These are phyloP conservation scores for Wilhelminamyces savonicus DNA, from an alignment of 805 yeast species.

Conservation along the genomic window DNA sequence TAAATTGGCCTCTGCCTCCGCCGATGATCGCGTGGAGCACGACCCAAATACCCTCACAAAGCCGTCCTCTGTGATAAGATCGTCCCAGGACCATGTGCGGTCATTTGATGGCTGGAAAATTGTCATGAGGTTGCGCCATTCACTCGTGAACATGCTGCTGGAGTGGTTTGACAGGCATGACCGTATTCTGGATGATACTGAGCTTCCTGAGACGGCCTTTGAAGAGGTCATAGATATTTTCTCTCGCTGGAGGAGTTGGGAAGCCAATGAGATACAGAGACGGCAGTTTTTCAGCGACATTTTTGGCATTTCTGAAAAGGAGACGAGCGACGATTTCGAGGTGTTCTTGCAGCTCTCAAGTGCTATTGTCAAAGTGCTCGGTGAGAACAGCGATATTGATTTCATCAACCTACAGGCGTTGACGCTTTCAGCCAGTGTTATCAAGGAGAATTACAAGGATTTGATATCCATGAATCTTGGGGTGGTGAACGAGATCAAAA, in stretches of 20 bases:
- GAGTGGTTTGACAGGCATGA: conserved; percentile 39
- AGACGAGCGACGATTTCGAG: too few relatives aligned
- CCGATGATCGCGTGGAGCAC: conserved; percentile 48
- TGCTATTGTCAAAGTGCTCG: conserved; percentile 2
- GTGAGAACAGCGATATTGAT: conserved; percentile 6
- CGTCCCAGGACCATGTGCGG: conserved; percentile 68
- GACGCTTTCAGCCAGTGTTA: neutral
- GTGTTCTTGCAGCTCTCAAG: too few relatives aligned
- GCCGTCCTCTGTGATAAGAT: conserved; percentile 75
- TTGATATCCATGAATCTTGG: conserved; percentile 5
- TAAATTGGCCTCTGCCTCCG: conserved; percentile 33
- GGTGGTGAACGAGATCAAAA: conserved; percentile 2
- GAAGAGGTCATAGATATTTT: conserved; percentile 53
- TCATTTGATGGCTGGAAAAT: conserved; percentile 85
- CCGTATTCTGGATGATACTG: conserved; percentile 29
- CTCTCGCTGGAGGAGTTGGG: conserved; percentile 89
- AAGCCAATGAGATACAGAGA: conserved; percentile 56
- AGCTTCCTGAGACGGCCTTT: conserved; percentile 47
- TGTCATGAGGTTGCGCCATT: conserved; percentile 71
- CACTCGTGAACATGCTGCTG: conserved; percentile 51
- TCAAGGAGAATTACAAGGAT: conserved; percentile 2
- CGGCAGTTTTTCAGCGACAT: conserved; percentile 49
- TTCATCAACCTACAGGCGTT: conserved; percentile 9
- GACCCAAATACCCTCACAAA: conserved; percentile 89
- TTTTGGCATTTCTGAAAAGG: too few relatives aligned